Base-by-base conservation (phyloP, 1,139 yeast species). In the Schwanniomyces etchellsii region DNA sequence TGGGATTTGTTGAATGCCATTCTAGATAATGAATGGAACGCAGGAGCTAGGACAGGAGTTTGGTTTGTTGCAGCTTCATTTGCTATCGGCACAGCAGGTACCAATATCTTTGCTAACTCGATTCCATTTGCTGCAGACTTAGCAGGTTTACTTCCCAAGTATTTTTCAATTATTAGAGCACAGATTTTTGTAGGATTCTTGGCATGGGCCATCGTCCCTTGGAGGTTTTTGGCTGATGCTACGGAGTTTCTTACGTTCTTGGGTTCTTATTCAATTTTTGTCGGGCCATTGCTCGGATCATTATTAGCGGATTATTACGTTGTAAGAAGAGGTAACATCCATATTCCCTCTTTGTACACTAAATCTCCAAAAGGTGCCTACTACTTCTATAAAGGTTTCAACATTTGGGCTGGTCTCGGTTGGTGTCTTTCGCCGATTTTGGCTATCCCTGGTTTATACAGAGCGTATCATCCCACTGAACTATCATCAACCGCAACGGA, bases 101-200 rank as follows among this genome's bases (percentile, higher is more conserved):
- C n/a, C n/a, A 18, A 18, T 18, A 18, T n/a, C 7, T 7, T 18
- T 7, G 21, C 9, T 18, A 18, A 18, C n/a, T 7, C 9, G n/a
- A 7, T 7, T n/a, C 9, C 21, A 18, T 7, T 7, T n/a, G 21
- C 9, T 18, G n/a, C n/a, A n/a, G 21, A 18, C n/a, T 7, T 18
- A n/a, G 21, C 21, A 18, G 21, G 21, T n/a, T 18, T 18, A 18
- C n/a, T 18, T 18, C 21, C 21, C n/a, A 18, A 18, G n/a, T 18
- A 18, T n/a, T 7, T 18, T n/a, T 7, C 21, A 18, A 18, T 18
- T 7, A 18, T 7, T 7, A 18, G 21, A 18, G 21, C 9, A 18
- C 9, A 7, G n/a, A 18, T 18, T 7, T 7, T 18, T n/a, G n/a
- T n/a, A 7, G 21, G 9, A 7, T n/a, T 18, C n/a, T 18, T 18